Conservation (phyloP, 208 protist species). For the Leishmania martiniquensis region DNA sequence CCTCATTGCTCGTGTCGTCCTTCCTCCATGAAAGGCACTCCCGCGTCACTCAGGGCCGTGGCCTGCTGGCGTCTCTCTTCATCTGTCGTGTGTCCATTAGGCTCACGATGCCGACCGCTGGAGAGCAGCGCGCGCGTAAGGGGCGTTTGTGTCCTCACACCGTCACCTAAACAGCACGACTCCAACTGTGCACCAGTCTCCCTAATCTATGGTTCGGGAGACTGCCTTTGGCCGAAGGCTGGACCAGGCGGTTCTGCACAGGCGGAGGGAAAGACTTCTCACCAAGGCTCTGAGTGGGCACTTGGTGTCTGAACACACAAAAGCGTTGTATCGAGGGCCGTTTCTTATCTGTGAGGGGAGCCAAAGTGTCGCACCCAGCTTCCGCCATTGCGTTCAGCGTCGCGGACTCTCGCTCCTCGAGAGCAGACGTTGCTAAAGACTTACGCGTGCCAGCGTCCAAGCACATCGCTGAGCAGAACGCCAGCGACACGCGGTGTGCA, state of each 20-base stretch:
- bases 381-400: neutral
- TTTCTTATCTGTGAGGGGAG: neutral
- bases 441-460: neutral
- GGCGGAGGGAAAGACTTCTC: neutral
- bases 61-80: neutral
- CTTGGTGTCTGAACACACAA: neutral
- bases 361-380: neutral
- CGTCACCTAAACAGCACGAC: neutral
- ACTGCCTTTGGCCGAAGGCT: neutral
- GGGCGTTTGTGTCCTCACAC: neutral
- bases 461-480: no score
- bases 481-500: neutral
- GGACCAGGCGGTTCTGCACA: neutral
- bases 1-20: neutral
- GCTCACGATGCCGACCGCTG: neutral
- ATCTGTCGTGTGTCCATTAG: neutral
- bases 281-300: neutral
- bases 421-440: neutral
- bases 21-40: neutral
- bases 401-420: neutral
- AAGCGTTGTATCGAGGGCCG: neutral
- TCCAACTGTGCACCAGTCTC: neutral
- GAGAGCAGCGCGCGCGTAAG: neutral
- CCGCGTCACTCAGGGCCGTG: no score
- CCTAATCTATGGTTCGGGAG: neutral